Conservation (phyloP, 2,329 filamentous ascomycete genomes). For the Allantophomopsis cytisporea region DNA sequence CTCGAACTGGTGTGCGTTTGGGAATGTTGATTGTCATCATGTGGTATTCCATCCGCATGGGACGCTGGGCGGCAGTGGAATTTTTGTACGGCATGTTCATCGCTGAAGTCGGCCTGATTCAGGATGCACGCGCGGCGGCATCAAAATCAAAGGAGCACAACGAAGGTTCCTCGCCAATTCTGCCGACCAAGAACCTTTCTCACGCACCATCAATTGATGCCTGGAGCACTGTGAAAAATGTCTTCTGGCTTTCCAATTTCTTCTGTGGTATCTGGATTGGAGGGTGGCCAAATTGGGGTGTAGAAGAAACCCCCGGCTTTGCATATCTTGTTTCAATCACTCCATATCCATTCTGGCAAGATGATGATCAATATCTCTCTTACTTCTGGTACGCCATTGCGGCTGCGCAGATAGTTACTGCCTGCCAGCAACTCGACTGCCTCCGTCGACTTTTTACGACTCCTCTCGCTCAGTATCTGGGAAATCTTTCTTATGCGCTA, state of each 20-base stretch:
- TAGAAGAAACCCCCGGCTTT: slow-evolving; percentile 1
- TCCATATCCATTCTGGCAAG: slow-evolving; percentile 21
- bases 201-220: not conserved
- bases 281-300: slow-evolving; percentile 3
- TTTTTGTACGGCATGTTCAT: slow-evolving; percentile 22
- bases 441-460: slow-evolving; percentile 28
- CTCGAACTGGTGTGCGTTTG: slow-evolving; percentile 1
- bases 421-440: slow-evolving; percentile 14
- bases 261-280: slow-evolving; percentile 1
- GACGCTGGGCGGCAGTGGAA: slow-evolving; percentile 2
- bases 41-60: slow-evolving; percentile 2
- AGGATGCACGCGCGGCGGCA: slow-evolving; percentile 7
- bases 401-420: slow-evolving; percentile 2
- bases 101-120: slow-evolving; percentile 23
- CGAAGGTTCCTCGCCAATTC: not conserved
- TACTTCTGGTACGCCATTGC: slow-evolving; percentile 4
- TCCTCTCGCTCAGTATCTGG: slow-evolving; percentile 34
- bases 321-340: slow-evolving; percentile 12
- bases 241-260: slow-evolving; percentile 3
- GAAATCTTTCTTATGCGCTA: slow-evolving; percentile 36
- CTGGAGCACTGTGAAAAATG: not conserved
- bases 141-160: slow-evolving; percentile 5
- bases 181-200: not conserved
- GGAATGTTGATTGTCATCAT: slow-evolving; percentile 1
- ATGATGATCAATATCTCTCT: slow-evolving; percentile 13